Evolutionary conservation across 495 filamentous ascomycete species (phyloP).

Genomic region (Amphirosellinia nigrospora): DNA sequence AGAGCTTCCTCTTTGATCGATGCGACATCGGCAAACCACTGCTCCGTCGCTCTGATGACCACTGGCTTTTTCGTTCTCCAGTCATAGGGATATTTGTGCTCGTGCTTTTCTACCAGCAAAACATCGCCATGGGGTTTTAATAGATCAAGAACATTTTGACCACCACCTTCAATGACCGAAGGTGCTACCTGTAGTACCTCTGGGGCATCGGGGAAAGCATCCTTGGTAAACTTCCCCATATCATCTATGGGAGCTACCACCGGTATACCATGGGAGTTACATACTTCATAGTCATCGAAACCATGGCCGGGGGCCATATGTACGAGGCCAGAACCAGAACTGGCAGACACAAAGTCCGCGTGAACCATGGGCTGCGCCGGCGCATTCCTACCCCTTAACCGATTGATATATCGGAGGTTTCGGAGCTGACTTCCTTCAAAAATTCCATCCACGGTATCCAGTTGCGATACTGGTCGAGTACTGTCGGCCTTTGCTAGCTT

Average conservation of each 20-base stretch:
- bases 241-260: constrained; percentile 83
- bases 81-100: constrained; percentile 96
- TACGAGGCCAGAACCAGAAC: constrained; percentile 89
- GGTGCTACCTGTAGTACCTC: constrained; percentile 55
- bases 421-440: constrained; percentile 71
- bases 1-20: constrained; percentile 77
- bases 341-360: constrained; percentile 84
- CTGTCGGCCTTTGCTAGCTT: constrained; percentile 35
- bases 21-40: constrained; percentile 96
- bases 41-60: constrained; percentile 88
- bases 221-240: constrained; percentile 75
- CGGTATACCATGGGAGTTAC: constrained; percentile 65
- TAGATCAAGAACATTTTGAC: constrained; percentile 68
- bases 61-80: constrained; percentile 94
- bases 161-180: constrained; percentile 63
- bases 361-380: constrained; percentile 71
- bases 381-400: constrained; percentile 60
- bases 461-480: constrained; percentile 39
- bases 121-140: constrained; percentile 59
- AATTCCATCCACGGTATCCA: constrained; percentile 50
- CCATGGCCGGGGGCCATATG: constrained; percentile 95
- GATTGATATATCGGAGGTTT: constrained; percentile 68
- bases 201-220: constrained; percentile 72
- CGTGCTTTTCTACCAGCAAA: constrained; percentile 69
- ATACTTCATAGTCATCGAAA: constrained; percentile 93